A percentile compares a stretch with the other conserved stretches of the same genome.
phyloP scores from a whole-genome alignment of 2,329 filamentous ascomycete species.

The Ceratocystiopsis minuta region DNA sequence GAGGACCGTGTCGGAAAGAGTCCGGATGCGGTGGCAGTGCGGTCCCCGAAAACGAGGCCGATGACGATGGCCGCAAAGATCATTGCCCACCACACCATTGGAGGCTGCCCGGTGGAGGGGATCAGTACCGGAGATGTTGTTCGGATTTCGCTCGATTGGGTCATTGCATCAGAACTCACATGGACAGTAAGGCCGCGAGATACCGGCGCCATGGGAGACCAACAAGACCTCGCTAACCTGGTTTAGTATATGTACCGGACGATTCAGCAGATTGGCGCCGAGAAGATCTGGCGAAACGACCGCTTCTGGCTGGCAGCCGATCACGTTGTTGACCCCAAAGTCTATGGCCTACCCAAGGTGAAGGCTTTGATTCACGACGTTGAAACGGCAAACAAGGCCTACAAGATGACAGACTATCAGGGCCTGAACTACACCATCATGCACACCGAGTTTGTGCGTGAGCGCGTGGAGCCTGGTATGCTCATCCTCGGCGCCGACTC shows the following conservation, averaged over 20 bases:
- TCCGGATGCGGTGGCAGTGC: not conserved
- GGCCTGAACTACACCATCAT: slow-evolving; percentile 21
- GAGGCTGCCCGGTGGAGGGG: slow-evolving; percentile 9
- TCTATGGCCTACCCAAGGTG: slow-evolving; percentile 18
- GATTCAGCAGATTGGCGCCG: slow-evolving; percentile 17
- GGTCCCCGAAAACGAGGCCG: slow-evolving; percentile 14
- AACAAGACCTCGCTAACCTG: no score
- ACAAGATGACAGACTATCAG: slow-evolving; percentile 25
- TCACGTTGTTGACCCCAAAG: slow-evolving; percentile 27
- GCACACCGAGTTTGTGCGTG: slow-evolving; percentile 22
- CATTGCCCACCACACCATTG: slow-evolving; percentile 22
- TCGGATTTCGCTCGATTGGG: slow-evolving; percentile 25
- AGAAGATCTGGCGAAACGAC: slow-evolving; percentile 29
- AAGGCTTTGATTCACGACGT: slow-evolving; percentile 18
- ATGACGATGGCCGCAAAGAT: slow-evolving; percentile 29
- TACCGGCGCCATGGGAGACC: not conserved
- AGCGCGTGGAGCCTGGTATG: slow-evolving; percentile 21
- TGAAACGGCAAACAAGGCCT: slow-evolving; percentile 19
- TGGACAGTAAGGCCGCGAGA: slow-evolving; percentile 14
- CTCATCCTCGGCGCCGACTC: slow-evolving; percentile 21
- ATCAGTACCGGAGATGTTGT: slow-evolving; percentile 22
- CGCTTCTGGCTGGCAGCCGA: slow-evolving; percentile 31
- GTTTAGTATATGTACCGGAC: slow-evolving; percentile 18
- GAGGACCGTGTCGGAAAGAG: not conserved
- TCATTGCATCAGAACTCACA: slow-evolving; percentile 24